These are phyloP conservation scores for Backusella morwellensis DNA, from an alignment of 192 early-diverging fungal species.

Conservation along the genomic window DNA sequence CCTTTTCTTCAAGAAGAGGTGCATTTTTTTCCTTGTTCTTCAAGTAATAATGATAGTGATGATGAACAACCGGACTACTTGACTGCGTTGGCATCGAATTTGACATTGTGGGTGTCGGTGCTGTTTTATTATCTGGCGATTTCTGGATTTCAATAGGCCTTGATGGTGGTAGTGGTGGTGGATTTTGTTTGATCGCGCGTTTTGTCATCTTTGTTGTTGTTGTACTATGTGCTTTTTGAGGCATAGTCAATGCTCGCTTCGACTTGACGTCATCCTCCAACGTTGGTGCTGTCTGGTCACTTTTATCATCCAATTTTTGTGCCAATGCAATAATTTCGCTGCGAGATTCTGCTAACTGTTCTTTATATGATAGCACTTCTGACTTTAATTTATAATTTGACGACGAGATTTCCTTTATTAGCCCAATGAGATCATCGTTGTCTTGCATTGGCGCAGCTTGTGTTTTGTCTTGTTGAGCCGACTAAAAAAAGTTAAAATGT, in stretches of 20 bases:
- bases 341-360: conserved; percentile 11
- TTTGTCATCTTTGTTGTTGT: background rate
- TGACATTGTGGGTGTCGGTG: background rate
- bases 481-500: conserved; percentile 1
- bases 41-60: conserved; percentile 26
- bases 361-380: conserved; percentile 19
- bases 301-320: background rate
- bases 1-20: background rate
- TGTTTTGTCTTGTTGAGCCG: background rate
- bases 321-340: background rate
- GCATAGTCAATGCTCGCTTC: background rate
- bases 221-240: background rate
- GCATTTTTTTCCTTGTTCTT: conserved; percentile 5
- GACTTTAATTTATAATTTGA: conserved; percentile 52
- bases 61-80: conserved; percentile 14
- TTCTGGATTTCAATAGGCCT: background rate
- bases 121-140: background rate
- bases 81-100: conserved; percentile 11
- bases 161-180: background rate
- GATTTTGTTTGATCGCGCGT: background rate
- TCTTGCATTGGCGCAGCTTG: background rate
- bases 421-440: conserved; percentile 44
- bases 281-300: background rate
- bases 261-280: background rate
- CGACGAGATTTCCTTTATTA: conserved; percentile 56